Percentiles rank a stretch among this genome's conserved stretches.
Conservation (phyloP, 345 rosid genomes). For the Aquilaria malaccensis region DNA sequence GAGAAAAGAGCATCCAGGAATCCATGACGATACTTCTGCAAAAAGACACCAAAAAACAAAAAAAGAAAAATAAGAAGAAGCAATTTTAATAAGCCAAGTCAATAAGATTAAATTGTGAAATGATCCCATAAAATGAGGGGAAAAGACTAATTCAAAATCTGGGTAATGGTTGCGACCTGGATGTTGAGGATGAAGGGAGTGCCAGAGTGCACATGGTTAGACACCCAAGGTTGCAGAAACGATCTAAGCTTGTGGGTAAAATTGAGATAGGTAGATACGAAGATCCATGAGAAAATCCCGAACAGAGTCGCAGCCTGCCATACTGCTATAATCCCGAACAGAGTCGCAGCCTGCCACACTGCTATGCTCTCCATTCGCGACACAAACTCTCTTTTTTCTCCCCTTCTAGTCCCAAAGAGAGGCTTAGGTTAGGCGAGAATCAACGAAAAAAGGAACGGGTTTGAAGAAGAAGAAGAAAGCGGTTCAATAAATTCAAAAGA, state of each 20-base stretch:
- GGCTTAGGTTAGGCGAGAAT: not conserved
- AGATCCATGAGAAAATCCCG: constrained; percentile 69
- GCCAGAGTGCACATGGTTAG: constrained; percentile 48
- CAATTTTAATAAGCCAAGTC: not conserved
- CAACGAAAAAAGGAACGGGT: not conserved
- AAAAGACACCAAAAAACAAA: constrained; percentile 5
- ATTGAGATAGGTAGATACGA: constrained; percentile 47
- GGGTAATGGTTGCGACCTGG: constrained; percentile 48
- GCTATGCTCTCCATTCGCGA: constrained; percentile 54
- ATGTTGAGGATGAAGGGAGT: constrained; percentile 58
- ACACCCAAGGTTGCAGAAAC: constrained; percentile 57
- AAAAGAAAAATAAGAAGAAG: not conserved
- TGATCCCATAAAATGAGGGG: constrained; percentile 2
- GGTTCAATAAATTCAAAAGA: not conserved
- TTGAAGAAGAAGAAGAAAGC: constrained; percentile 19
- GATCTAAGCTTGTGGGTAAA: constrained; percentile 71
- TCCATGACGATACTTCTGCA: constrained; percentile 58
- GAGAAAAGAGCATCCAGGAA: constrained; percentile 76
- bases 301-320: constrained; percentile 65
- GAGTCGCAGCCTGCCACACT: constrained; percentile 52
- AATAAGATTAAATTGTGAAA: not conserved
- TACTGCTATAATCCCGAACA: constrained; percentile 42
- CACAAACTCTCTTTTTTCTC: constrained; percentile 9
- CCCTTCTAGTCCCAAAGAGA: constrained; percentile 11
- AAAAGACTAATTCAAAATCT: constrained; percentile 6